Evolutionary conservation across 352 stramenopile genomes (phyloP).

Genomic region (Globisporangium carolinianum): DNA sequence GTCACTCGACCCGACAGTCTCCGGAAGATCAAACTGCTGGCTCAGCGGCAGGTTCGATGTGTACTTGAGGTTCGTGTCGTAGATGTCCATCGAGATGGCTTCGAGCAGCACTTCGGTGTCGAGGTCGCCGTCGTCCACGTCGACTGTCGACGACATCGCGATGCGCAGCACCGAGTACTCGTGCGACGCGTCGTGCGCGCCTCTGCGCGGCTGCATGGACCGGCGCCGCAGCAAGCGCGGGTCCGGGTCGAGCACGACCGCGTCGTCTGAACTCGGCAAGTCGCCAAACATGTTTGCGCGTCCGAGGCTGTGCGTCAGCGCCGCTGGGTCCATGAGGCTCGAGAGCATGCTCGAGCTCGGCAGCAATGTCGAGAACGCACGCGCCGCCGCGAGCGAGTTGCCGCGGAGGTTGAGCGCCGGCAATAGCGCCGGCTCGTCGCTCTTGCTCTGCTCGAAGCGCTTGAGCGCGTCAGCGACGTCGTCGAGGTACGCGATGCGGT

Average conservation of each 20-base stretch:
- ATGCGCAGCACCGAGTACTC: constrained; percentile 73
- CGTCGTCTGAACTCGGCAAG: constrained; percentile 42
- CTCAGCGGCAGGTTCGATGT: constrained; percentile 66
- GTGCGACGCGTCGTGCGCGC: constrained; percentile 19
- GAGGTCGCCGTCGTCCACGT: constrained; percentile 43
- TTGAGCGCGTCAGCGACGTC: constrained; percentile 57
- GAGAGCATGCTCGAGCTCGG: constrained; percentile 63
- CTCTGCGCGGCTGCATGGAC: constrained; percentile 22
- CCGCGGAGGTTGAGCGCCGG: constrained; percentile 47
- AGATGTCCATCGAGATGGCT: constrained; percentile 85
- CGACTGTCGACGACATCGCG: constrained; percentile 66
- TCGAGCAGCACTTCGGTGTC: constrained; percentile 79
- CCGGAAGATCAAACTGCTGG: constrained; percentile 53
- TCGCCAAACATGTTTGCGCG: constrained; percentile 47
- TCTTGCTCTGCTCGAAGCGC: constrained; percentile 36
- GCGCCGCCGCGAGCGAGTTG: constrained; percentile 52
- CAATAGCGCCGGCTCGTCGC: constrained; percentile 54
- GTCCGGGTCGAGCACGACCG: constrained; percentile 61
- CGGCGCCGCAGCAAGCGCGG: constrained; percentile 22
- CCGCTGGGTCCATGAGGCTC: constrained; percentile 65
- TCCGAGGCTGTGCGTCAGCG: constrained; percentile 42
- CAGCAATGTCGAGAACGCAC: constrained; percentile 70
- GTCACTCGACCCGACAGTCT: constrained; percentile 3
- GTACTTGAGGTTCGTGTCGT: constrained; percentile 78
- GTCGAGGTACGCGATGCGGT: constrained; percentile 49